Conservation (phyloP, 768 basidiomycete species). For the Rickenella mellea region DNA sequence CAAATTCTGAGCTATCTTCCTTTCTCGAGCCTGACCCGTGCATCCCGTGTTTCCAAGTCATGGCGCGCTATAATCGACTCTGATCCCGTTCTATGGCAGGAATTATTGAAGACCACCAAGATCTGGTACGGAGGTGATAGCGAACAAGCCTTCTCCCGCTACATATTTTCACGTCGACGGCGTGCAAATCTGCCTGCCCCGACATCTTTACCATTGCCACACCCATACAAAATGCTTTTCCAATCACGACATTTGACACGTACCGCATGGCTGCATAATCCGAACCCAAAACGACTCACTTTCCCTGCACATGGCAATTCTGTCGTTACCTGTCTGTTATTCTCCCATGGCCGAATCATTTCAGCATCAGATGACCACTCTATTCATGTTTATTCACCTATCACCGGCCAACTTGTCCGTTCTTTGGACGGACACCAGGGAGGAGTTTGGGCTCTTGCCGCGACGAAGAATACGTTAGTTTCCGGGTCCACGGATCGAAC, state of each 20-base stretch:
- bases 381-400: slow-evolving; percentile 89
- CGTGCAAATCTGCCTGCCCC: slow-evolving; percentile 29
- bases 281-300: slow-evolving; percentile 63
- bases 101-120: slow-evolving; percentile 71
- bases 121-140: slow-evolving; percentile 87
- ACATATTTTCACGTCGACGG: slow-evolving; percentile 54
- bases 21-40: slow-evolving; percentile 72
- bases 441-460: slow-evolving; percentile 94
- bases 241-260: slow-evolving; percentile 79
- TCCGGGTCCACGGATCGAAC: slow-evolving; percentile 92
- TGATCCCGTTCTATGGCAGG: slow-evolving; percentile 84
- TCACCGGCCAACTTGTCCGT: slow-evolving; percentile 63
- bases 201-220: slow-evolving; percentile 56
- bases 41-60: slow-evolving; percentile 78
- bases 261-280: slow-evolving; percentile 69
- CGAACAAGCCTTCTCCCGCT: slow-evolving; percentile 70
- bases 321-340: slow-evolving; percentile 93
- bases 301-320: slow-evolving; percentile 84
- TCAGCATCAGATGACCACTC: slow-evolving; percentile 96
- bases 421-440: slow-evolving; percentile 87
- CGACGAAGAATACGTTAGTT: slow-evolving; percentile 79
- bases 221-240: slow-evolving; percentile 89
- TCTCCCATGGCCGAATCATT: slow-evolving; percentile 91
- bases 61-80: slow-evolving; percentile 93
- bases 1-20: slow-evolving; percentile 82